Evolutionary conservation across 306 rosid genomes (phyloP).

Genomic region (Heteromeles arbutifolia): DNA sequence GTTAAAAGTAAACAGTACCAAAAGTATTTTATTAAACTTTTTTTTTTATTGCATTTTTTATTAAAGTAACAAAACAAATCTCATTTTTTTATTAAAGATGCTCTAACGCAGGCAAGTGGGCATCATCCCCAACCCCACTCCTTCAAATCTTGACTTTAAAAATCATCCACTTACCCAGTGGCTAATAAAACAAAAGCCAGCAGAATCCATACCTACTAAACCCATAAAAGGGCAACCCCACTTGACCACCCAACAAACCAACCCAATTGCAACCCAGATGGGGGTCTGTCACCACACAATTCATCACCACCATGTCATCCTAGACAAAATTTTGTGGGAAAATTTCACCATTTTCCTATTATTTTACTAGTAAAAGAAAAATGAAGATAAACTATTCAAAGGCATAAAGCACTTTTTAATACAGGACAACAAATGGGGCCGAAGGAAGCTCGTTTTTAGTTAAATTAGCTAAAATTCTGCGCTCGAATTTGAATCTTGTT

Average conservation of each 20-base stretch:
- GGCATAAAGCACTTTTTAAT: neutral
- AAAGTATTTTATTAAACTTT: no score
- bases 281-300: neutral
- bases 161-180: constrained; percentile 14
- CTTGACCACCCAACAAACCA: neutral
- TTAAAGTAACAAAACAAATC: no score
- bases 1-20: no score
- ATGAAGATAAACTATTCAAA: neutral
- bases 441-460: no score
- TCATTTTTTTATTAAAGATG: no score
- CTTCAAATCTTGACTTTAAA: constrained; percentile 16
- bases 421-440: neutral
- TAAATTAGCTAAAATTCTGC: neutral
- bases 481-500: fast-evolving
- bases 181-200: constrained; percentile 10
- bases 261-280: neutral
- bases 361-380: neutral
- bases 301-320: neutral
- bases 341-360: neutral
- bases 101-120: neutral
- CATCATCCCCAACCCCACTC: constrained; percentile 19
- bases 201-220: constrained; percentile 5
- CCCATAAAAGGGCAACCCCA: neutral
- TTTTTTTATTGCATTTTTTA: no score
- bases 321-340: neutral